Base-by-base conservation (phyloP, 495 filamentous ascomycete genomes). In the Penicillium taxi region DNA sequence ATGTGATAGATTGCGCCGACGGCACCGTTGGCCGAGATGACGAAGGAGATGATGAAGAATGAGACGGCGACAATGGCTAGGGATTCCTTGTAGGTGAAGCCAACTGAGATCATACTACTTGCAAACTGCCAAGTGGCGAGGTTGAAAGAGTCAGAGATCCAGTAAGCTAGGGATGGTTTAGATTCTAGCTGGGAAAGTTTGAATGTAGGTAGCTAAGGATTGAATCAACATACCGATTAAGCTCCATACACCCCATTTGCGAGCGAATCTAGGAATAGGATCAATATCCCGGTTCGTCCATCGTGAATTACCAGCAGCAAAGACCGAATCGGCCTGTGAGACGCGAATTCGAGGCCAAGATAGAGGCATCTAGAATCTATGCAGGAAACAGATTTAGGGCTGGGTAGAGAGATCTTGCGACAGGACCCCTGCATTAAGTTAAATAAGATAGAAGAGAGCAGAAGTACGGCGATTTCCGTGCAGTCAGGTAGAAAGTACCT, bases 131-230 rank as follows among this genome's bases (percentile, higher is more conserved):
- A 81, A 23, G 70, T 78, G 4, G 69, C 66, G 17, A 70, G 55
- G 48, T 79, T 78, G 50, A 82, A 74, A 26, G 73, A 69, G 42
- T 81, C 77, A 25, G 70, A 77, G 40, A 76, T 72, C 77, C 78
- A 82, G 60, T 80, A 80, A 25, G 73, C 76, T 66, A 37, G 29
- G 21, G 22, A 36, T 23, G 7, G 26, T 32, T 37, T 32, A 15
- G 22, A 29, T 26, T 22, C 16, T 5, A 26, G 9, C 3, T 32
- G 14, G 21, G n/a, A n/a, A n/a, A n/a, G n/a, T n/a, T n/a, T n/a
- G n/a, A 19, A 32, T 35, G 31, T 19, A 32, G 12, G 13, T 2
- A 30, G 13, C 14, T 26, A 9, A 21, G 14, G n/a, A n/a, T n/a
- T n/a, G n/a, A n/a, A n/a, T n/a, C n/a, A n/a, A n/a, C n/a, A n/a